Base-by-base conservation (phyloP, 768 basidiomycete species). In the Russula dissimulans region DNA sequence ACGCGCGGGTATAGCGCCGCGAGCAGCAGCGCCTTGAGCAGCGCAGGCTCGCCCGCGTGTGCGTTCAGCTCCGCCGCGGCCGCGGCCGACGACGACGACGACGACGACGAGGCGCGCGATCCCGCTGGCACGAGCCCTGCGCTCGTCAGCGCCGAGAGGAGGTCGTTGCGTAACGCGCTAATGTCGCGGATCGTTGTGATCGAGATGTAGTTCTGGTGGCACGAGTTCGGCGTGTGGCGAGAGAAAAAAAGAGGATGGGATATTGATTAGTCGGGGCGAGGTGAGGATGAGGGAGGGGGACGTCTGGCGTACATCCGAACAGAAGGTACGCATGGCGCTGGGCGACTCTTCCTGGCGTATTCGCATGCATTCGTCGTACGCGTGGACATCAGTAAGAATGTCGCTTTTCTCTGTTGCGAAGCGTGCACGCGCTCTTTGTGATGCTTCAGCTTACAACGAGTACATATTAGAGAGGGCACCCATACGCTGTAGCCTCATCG, bases 1-100 rank as follows among this genome's bases (percentile, higher is more conserved):
- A 94, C 81, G 32, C 86, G 83, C 3, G 91, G 92, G 82, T 90
- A 94, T 22, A 95, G 78, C 2, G 91, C 93, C 8, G 91, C 92
- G 12, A 92, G 81, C 38, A 97, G 78, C 62, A 94, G 81, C 6
- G 84, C 82, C 71, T 95, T 95, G 67, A 97, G 72, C 29, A 97
- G 79, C 68, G 87, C 91, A 41, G 78, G 76, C 66, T 90, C 84
- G 1, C 73, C 67, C 59, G 81, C 81, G 70, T 91, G 86, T 41
- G 72, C 69, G 65, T 91, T 93, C 53, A 91, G 78, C 18, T 72
- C 71, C 1, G 79, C 70, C 1, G 78, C 74, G 22, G 22, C 22
- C 1, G n/a, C n/a, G n/a, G n/a, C n/a, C n/a, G n/a, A n/a, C n/a
- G n/a, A n/a, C n/a, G 22, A 26, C 1, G 22, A 26, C 22, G 22